Conservation (phyloP, 2,329 filamentous ascomycete genomes). For the Tolypocladium sp. region DNA sequence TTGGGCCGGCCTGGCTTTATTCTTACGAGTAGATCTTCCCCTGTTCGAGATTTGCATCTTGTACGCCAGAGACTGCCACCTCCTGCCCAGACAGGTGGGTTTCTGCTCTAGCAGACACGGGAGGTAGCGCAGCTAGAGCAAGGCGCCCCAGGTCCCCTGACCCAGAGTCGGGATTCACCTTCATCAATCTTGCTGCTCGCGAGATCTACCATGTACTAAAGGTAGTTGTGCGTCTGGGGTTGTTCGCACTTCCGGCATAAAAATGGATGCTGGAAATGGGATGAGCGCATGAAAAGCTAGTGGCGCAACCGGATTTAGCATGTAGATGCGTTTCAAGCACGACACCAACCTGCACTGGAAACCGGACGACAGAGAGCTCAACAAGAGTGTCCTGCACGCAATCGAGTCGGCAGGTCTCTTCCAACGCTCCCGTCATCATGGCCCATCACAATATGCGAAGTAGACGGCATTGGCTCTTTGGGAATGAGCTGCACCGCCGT, state of each 20-base stretch:
- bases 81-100: neutral
- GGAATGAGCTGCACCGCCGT: neutral
- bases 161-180: neutral
- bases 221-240: neutral
- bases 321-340: neutral
- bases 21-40: neutral
- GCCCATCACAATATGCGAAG: neutral
- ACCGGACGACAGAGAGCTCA: neutral
- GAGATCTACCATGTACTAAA: neutral
- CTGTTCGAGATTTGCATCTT: neutral
- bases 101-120: neutral
- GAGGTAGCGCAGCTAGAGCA: neutral
- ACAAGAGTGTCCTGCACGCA: neutral
- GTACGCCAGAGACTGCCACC: neutral
- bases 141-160: neutral
- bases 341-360: neutral
- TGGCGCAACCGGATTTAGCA: neutral
- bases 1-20: neutral
- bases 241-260: neutral
- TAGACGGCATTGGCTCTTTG: neutral
- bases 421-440: neutral
- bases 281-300: neutral
- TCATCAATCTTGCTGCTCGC: neutral
- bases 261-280: neutral
- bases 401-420: neutral